A percentile compares a stretch with the other conserved stretches of the same genome.
Conservation (phyloP, 78 protist species). For the Capsaspora owczarzaki region DNA sequence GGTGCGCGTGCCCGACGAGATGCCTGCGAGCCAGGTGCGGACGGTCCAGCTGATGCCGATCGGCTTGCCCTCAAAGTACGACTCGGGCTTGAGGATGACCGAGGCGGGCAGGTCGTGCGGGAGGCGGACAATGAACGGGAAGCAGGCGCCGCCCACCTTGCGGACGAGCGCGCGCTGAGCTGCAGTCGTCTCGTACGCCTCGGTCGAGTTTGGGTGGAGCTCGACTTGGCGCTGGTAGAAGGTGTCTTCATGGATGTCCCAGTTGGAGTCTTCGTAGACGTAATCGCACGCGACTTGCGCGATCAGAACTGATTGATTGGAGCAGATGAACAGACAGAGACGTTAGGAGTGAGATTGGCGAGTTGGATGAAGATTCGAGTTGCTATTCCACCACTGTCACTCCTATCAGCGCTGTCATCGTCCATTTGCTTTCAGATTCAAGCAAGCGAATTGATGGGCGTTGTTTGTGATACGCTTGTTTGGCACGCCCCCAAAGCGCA, state of each 20-base stretch:
- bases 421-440: no score
- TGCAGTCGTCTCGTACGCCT: not conserved
- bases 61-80: not conserved
- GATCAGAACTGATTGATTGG: not conserved
- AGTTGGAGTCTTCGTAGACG: not conserved
- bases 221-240: not conserved
- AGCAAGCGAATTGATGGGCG: no score
- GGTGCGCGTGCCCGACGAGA: no score
- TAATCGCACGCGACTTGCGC: not conserved
- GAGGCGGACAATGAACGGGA: not conserved
- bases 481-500: no score
- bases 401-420: no score
- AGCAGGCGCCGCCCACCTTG: not conserved
- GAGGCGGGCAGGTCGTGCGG: not conserved
- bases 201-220: not conserved
- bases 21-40: not conserved
- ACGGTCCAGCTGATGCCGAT: slow-evolving; percentile 1
- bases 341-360: no score
- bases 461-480: no score
- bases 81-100: slow-evolving; percentile 5
- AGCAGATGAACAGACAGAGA: not conserved
- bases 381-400: no score
- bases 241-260: not conserved
- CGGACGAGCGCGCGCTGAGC: slow-evolving; percentile 1
- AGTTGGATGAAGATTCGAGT: no score